phyloP scores from a whole-genome alignment of 371 early-diverging fungal genomes.

The Zychaea mexicana region DNA sequence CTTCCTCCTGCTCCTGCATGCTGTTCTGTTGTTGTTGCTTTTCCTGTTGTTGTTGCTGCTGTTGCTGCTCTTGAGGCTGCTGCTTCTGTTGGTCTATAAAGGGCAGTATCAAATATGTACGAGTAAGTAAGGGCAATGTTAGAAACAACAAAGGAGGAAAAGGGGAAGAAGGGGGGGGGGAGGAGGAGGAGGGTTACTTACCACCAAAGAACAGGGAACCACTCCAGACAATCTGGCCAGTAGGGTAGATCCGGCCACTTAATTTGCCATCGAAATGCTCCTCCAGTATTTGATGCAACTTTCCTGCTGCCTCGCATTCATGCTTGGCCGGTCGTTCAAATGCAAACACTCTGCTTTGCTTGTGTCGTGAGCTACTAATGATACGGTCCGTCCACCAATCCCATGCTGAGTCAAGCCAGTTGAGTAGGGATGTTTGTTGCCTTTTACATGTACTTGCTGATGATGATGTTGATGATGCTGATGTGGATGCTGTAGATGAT shows the following conservation, averaged over 20 bases:
- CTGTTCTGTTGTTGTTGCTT: background rate
- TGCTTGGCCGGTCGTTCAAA: conserved; percentile 20
- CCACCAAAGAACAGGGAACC: conserved; percentile 9
- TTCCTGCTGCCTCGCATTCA: conserved; percentile 29
- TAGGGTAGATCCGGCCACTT: conserved; percentile 26
- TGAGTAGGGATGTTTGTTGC: background rate
- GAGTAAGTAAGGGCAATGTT: background rate
- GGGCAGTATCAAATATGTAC: background rate
- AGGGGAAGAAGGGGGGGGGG: background rate
- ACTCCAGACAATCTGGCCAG: conserved; percentile 22
- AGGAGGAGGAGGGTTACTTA: background rate
- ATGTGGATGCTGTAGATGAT: too few species aligned
- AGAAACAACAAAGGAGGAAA: background rate
- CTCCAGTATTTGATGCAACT: conserved; percentile 27
- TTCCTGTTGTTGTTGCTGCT: background rate
- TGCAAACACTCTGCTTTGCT: background rate
- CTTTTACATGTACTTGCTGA: background rate
- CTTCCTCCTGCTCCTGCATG: background rate
- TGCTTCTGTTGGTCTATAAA: background rate
- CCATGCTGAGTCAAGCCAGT: background rate
- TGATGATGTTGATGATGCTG: background rate
- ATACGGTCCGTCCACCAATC: background rate
- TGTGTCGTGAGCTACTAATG: background rate
- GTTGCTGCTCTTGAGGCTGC: background rate
- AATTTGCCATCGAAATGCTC: conserved; percentile 25